Conservation (phyloP, 75 land plant species). For the Azolla pinnata region DNA sequence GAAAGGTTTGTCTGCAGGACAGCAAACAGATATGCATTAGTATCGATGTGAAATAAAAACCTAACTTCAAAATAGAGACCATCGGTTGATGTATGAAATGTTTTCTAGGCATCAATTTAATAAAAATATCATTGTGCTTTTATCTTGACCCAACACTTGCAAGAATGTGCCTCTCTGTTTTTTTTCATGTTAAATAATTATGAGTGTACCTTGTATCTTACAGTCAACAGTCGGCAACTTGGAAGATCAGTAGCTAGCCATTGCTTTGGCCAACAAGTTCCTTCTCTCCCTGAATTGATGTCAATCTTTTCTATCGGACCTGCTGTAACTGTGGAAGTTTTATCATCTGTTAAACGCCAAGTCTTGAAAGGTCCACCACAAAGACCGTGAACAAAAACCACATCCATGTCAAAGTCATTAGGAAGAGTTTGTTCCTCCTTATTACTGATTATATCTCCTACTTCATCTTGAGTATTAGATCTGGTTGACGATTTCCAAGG, state of each 20-base stretch:
- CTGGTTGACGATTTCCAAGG: constrained; percentile 43
- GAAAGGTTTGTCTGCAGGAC: constrained; percentile 99
- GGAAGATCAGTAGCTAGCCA: constrained; percentile 92
- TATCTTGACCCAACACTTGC: too few relatives aligned
- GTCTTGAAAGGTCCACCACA: constrained; percentile 95
- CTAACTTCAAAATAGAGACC: too few relatives aligned
- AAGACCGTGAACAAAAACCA: constrained; percentile 94
- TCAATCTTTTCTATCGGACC: constrained; percentile 90
- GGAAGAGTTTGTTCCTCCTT: background rate
- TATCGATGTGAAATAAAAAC: too few relatives aligned
- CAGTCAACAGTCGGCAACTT: constrained; percentile 66
- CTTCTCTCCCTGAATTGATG: constrained; percentile 82
- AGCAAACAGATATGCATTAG: too few relatives aligned
- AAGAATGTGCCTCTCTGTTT: too few relatives aligned
- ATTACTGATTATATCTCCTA: background rate
- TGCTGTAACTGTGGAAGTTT: constrained; percentile 60
- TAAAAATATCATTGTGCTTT: too few relatives aligned
- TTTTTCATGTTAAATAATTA: too few relatives aligned
- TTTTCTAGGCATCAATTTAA: too few relatives aligned
- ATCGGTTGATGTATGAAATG: too few relatives aligned
- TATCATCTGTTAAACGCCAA: constrained; percentile 87
- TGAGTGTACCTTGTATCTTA: constrained; percentile 78
- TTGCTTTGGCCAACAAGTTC: constrained; percentile 93
- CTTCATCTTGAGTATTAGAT: background rate
- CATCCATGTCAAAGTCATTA: constrained; percentile 43